Conservation (phyloP, 805 yeast species). For the Cyberlindnera nakhonratchasimensis region DNA sequence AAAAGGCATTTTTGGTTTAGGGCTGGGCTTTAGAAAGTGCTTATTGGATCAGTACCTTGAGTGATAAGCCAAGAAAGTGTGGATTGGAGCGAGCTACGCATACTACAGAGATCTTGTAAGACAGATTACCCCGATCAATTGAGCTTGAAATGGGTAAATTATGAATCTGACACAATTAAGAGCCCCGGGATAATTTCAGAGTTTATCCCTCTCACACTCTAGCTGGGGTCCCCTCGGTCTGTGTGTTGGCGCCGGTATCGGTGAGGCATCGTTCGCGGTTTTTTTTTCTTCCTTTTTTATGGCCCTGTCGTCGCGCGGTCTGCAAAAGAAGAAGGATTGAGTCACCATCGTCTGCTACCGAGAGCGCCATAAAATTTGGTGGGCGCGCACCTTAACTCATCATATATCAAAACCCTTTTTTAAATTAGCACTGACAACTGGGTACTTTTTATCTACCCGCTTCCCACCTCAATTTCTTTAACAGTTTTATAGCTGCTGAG, state of each 20-base stretch:
- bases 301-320: neutral
- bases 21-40: neutral
- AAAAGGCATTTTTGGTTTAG: neutral
- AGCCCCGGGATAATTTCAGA: no score
- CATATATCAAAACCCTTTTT: neutral
- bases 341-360: neutral
- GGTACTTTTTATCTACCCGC: no score
- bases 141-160: no score
- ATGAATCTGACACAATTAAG: no score
- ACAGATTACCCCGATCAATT: no score
- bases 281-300: neutral
- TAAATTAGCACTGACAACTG: no score
- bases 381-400: neutral
- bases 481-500: neutral
- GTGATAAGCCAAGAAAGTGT: no score
- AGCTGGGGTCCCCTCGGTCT: no score
- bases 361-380: neutral
- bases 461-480: no score
- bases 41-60: neutral
- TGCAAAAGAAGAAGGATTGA: neutral
- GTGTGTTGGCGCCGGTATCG: conserved; percentile 4
- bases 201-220: no score
- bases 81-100: no score
- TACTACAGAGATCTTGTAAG: no score
- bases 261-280: neutral